Conservation (phyloP, 1,284 basidiomycete species). For the Austroboletus novae-zelandiae region DNA sequence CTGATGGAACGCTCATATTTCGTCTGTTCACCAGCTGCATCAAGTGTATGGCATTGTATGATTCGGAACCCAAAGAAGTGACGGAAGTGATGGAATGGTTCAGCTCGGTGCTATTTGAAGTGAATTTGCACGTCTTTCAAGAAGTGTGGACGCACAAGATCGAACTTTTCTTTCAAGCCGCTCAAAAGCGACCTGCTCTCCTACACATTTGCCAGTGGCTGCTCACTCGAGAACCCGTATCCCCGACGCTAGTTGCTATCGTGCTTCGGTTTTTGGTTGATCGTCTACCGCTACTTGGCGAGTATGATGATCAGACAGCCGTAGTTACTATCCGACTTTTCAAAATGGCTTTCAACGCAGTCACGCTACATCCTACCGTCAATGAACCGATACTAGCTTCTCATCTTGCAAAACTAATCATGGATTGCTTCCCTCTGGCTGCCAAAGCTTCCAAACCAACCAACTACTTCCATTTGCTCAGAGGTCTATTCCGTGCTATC, state of each 20-base stretch:
- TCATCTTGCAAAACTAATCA: conserved; percentile 91
- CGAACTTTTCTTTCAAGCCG: conserved; percentile 81
- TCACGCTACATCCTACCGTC: conserved; percentile 71
- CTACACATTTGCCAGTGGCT: conserved; percentile 87
- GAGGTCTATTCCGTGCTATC: conserved; percentile 94
- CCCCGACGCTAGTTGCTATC: conserved; percentile 91
- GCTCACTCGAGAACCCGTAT: conserved; percentile 82
- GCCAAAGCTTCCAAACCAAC: conserved; percentile 89
- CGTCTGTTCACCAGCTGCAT: conserved; percentile 87
- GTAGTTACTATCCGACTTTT: conserved; percentile 87
- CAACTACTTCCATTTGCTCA: conserved; percentile 93
- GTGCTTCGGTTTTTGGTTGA: conserved; percentile 87
- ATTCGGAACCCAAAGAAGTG: conserved; percentile 79
- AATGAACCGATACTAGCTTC: conserved; percentile 94
- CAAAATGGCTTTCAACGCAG: conserved; percentile 95
- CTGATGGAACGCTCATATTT: conserved; percentile 87
- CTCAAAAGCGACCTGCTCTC: conserved; percentile 76
- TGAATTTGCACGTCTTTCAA: conserved; percentile 89
- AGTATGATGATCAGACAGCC: conserved; percentile 79
- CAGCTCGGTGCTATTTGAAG: conserved; percentile 72
- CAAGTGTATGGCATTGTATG: conserved; percentile 84
- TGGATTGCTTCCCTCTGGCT: conserved; percentile 95
- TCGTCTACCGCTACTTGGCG: conserved; percentile 81
- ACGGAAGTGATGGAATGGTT: conserved; percentile 90
- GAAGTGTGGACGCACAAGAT: conserved; percentile 94